phyloP scores from a whole-genome alignment of 2,329 filamentous ascomycete species.

The Stromatinia cepivora region DNA sequence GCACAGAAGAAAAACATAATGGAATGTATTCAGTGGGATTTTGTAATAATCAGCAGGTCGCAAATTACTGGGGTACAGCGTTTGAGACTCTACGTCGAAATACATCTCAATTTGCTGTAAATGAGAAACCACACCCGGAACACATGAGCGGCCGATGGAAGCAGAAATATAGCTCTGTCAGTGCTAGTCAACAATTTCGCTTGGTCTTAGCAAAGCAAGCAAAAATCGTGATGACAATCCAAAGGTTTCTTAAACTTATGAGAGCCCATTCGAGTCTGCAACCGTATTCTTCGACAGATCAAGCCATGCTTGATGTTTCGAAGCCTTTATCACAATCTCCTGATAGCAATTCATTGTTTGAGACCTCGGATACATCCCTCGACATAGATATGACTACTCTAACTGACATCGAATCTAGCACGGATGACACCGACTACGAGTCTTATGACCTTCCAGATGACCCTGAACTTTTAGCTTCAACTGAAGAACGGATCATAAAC shows the following conservation, averaged over 20 bases:
- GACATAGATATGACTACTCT: not conserved
- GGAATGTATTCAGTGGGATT: too few relatives aligned
- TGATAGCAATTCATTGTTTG: not conserved
- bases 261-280: not conserved
- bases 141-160: not conserved
- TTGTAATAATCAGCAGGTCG: too few relatives aligned
- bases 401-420: not conserved
- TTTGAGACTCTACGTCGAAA: not conserved
- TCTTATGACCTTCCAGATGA: conserved; percentile 12
- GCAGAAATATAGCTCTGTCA: too few relatives aligned
- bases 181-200: not conserved
- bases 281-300: not conserved
- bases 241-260: not conserved
- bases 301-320: not conserved
- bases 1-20: conserved; percentile 47
- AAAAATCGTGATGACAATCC: not conserved
- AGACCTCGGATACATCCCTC: not conserved
- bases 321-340: not conserved
- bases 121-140: not conserved
- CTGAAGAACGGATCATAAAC: conserved; percentile 10
- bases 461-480: not conserved
- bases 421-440: conserved; percentile 1
- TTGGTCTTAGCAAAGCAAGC: not conserved
- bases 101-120: not conserved
- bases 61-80: not conserved